These are phyloP conservation scores for Botrytis elliptica DNA, from an alignment of 2,329 filamentous ascomycete genomes.

Conservation along the genomic window DNA sequence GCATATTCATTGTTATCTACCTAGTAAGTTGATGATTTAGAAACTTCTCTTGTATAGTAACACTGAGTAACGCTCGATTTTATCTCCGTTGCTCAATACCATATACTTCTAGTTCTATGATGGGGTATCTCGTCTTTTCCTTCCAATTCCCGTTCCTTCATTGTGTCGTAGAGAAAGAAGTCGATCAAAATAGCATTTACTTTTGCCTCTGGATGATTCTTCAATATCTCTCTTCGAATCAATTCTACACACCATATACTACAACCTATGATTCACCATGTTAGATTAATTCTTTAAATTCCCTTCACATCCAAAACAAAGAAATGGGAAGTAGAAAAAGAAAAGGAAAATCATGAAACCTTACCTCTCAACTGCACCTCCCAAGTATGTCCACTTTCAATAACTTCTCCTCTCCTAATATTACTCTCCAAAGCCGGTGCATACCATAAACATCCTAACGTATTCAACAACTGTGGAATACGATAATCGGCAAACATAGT, in stretches of 20 bases:
- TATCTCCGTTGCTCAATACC: constrained; percentile 62
- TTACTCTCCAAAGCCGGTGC: constrained; percentile 74
- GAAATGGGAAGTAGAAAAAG: constrained; percentile 5
- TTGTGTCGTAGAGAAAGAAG: constrained; percentile 94
- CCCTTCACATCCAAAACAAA: not conserved
- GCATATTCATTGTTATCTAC: not conserved
- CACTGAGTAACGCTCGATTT: not conserved
- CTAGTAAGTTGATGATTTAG: not conserved
- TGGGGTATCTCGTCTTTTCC: constrained; percentile 68
- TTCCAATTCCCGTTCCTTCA: constrained; percentile 75
- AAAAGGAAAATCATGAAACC: constrained; percentile 24
- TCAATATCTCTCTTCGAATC: constrained; percentile 76
- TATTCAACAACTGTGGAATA: constrained; percentile 87
- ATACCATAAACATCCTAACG: constrained; percentile 78
- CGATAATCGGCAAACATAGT: constrained; percentile 99
- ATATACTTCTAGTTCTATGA: constrained; percentile 89
- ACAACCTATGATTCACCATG: constrained; percentile 56
- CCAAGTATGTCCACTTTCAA: constrained; percentile 72
- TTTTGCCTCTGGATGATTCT: constrained; percentile 66
- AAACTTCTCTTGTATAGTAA: not conserved
- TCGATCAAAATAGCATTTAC: constrained; percentile 92
- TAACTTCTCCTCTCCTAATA: constrained; percentile 61
- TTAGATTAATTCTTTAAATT: not conserved
- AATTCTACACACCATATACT: constrained; percentile 97
- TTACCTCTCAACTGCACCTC: constrained; percentile 83